A percentile compares a stretch with the other conserved stretches of the same genome.
phyloP scores from a whole-genome alignment of 2,329 filamentous ascomycete genomes.

The Gaeumannomyces sp. region DNA sequence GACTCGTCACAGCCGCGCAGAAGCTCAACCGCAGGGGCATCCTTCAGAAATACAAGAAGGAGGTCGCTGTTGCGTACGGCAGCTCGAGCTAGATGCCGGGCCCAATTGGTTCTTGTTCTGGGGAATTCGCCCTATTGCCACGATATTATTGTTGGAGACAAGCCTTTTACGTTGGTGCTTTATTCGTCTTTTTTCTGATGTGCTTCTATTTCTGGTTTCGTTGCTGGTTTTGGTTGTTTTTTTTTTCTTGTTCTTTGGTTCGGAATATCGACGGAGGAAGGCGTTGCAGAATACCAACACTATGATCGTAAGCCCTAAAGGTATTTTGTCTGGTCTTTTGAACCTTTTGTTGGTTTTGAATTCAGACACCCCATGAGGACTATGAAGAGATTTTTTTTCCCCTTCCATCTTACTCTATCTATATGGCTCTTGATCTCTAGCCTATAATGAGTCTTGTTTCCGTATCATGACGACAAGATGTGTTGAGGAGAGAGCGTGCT shows the following conservation, averaged over 20 bases:
- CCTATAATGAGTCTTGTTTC: no score
- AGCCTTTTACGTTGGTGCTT: neutral
- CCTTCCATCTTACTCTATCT: neutral
- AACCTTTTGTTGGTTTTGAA: neutral
- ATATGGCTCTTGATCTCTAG: no score
- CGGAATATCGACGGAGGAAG: neutral
- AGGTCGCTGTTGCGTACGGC: constrained; percentile 56
- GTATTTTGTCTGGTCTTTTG: neutral
- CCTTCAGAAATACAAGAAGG: constrained; percentile 52
- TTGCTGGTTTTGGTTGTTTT: neutral
- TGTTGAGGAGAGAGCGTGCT: no score
- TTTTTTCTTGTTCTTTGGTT: constrained; percentile 3
- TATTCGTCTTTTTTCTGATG: constrained; percentile 7
- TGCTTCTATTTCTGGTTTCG: constrained; percentile 7
- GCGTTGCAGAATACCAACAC: neutral
- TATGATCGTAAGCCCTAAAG: neutral
- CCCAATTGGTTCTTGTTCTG: neutral
- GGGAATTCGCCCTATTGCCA: neutral
- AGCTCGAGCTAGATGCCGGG: constrained; percentile 14
- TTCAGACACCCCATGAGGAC: neutral
- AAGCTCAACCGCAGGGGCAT: constrained; percentile 68
- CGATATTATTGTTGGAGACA: neutral
- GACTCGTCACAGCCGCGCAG: constrained; percentile 62
- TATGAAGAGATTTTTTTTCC: neutral
- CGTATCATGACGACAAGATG: no score